These are phyloP conservation scores for Aspergillus sp. DNA, from an alignment of 2,329 filamentous ascomycete species.

Conservation along the genomic window DNA sequence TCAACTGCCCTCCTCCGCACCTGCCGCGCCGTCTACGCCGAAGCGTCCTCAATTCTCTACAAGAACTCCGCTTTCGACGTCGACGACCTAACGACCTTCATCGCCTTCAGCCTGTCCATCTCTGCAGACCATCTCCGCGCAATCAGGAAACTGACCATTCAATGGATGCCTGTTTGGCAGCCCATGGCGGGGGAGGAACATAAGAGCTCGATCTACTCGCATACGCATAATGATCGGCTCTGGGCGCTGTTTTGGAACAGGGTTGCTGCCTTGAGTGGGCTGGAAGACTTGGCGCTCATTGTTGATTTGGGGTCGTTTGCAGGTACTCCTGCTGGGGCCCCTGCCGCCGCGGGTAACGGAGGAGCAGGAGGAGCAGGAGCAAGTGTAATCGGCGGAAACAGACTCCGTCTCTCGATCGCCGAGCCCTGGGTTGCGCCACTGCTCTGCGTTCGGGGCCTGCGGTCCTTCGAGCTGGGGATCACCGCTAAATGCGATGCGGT, in stretches of 20 bases:
- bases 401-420: constrained; percentile 24
- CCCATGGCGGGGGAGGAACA: constrained; percentile 32
- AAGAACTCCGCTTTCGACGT: constrained; percentile 32
- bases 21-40: constrained; percentile 37
- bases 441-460: constrained; percentile 28
- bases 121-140: constrained; percentile 16
- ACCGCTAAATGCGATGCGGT: constrained; percentile 33
- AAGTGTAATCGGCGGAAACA: constrained; percentile 21
- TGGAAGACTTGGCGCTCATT: constrained; percentile 25
- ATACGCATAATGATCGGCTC: constrained; percentile 37
- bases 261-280: constrained; percentile 20
- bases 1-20: constrained; percentile 29
- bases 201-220: constrained; percentile 33
- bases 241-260: constrained; percentile 33
- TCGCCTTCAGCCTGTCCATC: constrained; percentile 30
- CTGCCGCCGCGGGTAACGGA: not conserved
- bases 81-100: constrained; percentile 38
- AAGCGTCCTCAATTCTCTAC: constrained; percentile 33
- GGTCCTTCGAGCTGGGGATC: constrained; percentile 33
- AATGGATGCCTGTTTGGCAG: constrained; percentile 38
- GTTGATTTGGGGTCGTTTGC: constrained; percentile 35
- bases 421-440: constrained; percentile 34
- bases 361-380: not conserved
- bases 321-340: constrained; percentile 8
- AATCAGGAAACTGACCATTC: constrained; percentile 28